Conservation (phyloP, 345 rosid species). For the Rhizophora mangle region DNA sequence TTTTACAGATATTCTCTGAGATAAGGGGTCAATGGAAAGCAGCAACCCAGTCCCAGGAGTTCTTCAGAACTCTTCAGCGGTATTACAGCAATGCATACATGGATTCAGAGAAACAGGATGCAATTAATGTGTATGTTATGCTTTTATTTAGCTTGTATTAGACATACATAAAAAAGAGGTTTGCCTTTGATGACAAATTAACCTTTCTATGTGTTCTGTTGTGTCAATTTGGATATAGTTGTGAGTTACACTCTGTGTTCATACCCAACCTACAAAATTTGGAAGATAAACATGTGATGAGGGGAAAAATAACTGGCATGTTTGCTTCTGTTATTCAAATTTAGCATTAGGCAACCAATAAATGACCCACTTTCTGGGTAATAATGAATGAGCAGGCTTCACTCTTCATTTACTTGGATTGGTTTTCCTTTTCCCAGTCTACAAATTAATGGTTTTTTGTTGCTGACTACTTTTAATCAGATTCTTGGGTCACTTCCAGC, state of each 20-base stretch:
- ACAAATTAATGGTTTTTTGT: not conserved
- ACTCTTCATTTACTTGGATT: conserved; percentile 1
- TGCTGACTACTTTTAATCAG: conserved; percentile 39
- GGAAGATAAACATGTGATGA: too few species aligned
- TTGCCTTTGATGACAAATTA: not conserved
- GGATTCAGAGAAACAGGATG: conserved; percentile 94
- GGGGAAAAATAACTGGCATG: too few species aligned
- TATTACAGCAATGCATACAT: conserved; percentile 92
- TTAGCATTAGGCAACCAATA: too few species aligned
- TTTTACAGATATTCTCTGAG: conserved; percentile 74
- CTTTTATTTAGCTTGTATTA: not conserved
- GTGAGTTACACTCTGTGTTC: too few species aligned
- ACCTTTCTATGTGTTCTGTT: not conserved
- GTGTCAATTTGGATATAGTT: too few species aligned
- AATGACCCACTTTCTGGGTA: too few species aligned
- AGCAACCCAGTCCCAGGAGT: conserved; percentile 97
- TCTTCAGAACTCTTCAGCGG: conserved; percentile 92
- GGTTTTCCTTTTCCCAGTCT: not conserved
- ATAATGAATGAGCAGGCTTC: too few species aligned
- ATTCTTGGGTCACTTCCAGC: conserved; percentile 90
- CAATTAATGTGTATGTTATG: conserved; percentile 65
- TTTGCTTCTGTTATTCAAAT: too few species aligned
- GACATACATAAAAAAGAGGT: not conserved
- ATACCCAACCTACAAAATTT: too few species aligned
- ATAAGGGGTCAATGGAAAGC: conserved; percentile 99